Evolutionary conservation across 768 basidiomycete species (phyloP), one percentile per base, ranked within the genome.

Genomic region (Collybia sordida): DNA sequence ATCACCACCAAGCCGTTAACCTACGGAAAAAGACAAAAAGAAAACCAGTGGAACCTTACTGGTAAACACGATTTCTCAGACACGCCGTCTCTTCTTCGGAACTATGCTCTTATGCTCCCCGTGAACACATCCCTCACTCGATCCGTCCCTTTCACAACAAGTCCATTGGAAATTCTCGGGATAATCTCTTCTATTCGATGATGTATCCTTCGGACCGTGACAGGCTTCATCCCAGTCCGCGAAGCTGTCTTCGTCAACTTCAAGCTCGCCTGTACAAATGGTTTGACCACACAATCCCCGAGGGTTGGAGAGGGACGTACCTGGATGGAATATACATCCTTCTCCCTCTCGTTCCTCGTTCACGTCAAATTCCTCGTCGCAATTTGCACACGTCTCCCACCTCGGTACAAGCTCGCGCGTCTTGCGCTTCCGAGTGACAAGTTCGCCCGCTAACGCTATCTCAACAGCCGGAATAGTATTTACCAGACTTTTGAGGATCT

Each of bases 261-360:
- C 63, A 27, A 80, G 61, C 17, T 71, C 66, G 8, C 77, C 77
- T 80, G 47, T 2, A 44, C 48, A 42, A 38, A 40, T 15, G 21
- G 36, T 40, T 24, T 38, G 47, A 40, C 17, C 22, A 38, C 22
- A 22, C 19, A 19, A 45, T 27, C 21, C 8, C 9, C 8, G 14
- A 42, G 38, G 37, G 28, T 24, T 6, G 18, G 45, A 45, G 23
- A 21, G 8, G 41, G n/a, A 52, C 72, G 44, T 47, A 80, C 81
- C 80, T 37, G 77, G 72, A 66, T 83, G 81, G 54, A 77, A 80
- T 15, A 52, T 40, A 51, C 81, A 83, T 50, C 77, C 77, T 3
- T 64, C 68, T 3, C 71, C 65, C 17, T 61, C 69, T 39, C 73
- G 63, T 37, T 60, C 53, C 4, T 57, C 61, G 11, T 69, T 68